These are phyloP conservation scores for Mycena citricolor DNA, from an alignment of 1,284 basidiomycete species.

Conservation along the genomic window DNA sequence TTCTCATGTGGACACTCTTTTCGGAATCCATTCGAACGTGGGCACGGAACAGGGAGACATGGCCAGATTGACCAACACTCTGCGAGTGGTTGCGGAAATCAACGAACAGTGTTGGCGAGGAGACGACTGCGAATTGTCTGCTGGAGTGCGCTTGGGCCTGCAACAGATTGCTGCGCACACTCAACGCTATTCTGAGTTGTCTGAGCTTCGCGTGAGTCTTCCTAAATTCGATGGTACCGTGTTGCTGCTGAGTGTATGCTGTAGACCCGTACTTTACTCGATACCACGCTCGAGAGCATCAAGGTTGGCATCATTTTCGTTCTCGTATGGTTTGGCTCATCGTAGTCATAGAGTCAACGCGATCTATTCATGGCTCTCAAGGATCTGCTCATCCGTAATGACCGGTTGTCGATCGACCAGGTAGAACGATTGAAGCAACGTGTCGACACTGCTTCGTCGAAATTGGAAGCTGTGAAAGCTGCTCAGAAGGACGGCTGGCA, in stretches of 20 bases:
- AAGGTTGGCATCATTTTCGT: conserved; percentile 48
- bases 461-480: conserved; percentile 70
- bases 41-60: conserved; percentile 70
- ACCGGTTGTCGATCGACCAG: conserved; percentile 79
- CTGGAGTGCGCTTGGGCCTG: conserved; percentile 76
- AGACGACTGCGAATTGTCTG: conserved; percentile 77
- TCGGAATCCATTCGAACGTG: conserved; percentile 15
- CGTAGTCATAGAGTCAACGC: too few species aligned
- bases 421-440: conserved; percentile 86
- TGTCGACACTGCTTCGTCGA: conserved; percentile 72
- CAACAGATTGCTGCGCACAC: conserved; percentile 67
- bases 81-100: conserved; percentile 77
- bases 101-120: conserved; percentile 78
- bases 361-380: conserved; percentile 86
- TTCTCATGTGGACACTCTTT: conserved; percentile 21
- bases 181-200: conserved; percentile 72
- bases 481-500: conserved; percentile 79
- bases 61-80: conserved; percentile 75
- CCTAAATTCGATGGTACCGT: conserved; percentile 1
- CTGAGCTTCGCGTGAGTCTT: conserved; percentile 72
- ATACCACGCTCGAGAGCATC: conserved; percentile 69
- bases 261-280: conserved; percentile 58
- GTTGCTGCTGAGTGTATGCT: conserved; percentile 15
- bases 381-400: conserved; percentile 82
- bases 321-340: conserved; percentile 2